Evolutionary conservation across 2,329 filamentous ascomycete species (phyloP).

Genomic region (Fusarium humuli): DNA sequence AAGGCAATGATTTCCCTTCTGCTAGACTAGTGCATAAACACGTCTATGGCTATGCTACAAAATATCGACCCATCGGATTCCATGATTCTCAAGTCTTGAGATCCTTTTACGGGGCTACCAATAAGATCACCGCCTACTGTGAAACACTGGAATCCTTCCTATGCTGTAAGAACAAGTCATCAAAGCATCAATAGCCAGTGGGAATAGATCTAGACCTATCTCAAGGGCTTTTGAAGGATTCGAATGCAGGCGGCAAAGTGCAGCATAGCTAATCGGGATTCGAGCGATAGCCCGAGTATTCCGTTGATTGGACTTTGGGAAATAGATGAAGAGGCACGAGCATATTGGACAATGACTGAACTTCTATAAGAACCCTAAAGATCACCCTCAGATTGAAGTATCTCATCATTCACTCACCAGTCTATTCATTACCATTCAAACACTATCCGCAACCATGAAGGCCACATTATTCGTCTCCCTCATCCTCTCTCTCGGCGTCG

Average conservation of each 20-base stretch:
- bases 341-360: fast-evolving
- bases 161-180: neutral
- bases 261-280: neutral
- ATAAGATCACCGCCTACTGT: fast-evolving
- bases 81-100: neutral
- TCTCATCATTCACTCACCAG: neutral
- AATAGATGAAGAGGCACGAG: neutral
- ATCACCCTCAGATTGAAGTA: neutral
- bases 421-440: neutral
- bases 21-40: neutral
- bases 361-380: neutral
- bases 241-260: conserved; percentile 8
- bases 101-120: neutral
- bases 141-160: neutral
- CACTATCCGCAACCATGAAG: conserved; percentile 8
- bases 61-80: neutral
- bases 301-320: fast-evolving
- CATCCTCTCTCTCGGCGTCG: conserved; percentile 12
- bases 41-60: neutral
- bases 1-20: neutral
- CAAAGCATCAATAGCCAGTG: neutral
- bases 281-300: neutral
- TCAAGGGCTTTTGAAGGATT: conserved; percentile 13
- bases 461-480: conserved; percentile 6
- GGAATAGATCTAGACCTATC: neutral